These are phyloP conservation scores for Sophora flavescens DNA, from an alignment of 306 rosid species.

Conservation along the genomic window DNA sequence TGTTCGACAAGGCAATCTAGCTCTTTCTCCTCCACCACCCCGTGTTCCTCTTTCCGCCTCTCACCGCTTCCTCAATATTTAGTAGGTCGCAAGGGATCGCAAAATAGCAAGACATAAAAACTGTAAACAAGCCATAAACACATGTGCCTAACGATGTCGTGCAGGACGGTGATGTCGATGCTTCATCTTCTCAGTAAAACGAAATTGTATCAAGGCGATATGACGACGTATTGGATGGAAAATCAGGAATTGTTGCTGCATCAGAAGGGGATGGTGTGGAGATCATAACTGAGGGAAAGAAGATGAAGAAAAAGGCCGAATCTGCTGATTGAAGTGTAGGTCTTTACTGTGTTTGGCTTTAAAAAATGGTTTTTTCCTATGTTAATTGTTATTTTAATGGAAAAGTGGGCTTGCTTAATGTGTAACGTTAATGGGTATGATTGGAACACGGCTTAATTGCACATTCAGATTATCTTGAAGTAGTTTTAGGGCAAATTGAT, in stretches of 20 bases:
- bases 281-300: constrained; percentile 37
- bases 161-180: not conserved
- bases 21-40: no score
- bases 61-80: no score
- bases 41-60: no score
- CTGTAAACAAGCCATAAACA: no score
- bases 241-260: not conserved
- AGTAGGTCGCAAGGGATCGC: no score
- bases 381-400: not conserved
- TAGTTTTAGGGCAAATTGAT: not conserved
- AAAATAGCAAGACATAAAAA: no score
- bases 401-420: not conserved
- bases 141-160: constrained; percentile 32
- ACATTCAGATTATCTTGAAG: not conserved
- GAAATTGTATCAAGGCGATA: constrained; percentile 11
- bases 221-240: constrained; percentile 25
- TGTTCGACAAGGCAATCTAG: no score
- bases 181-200: constrained; percentile 39
- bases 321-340: constrained; percentile 49
- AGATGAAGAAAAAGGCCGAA: constrained; percentile 43
- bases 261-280: constrained; percentile 3
- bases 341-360: not conserved
- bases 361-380: not conserved
- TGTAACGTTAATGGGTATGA: not conserved
- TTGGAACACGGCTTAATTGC: not conserved